Evolutionary conservation across 2,329 filamentous ascomycete species (phyloP).

Genomic region (Exophiala aquamarina): DNA sequence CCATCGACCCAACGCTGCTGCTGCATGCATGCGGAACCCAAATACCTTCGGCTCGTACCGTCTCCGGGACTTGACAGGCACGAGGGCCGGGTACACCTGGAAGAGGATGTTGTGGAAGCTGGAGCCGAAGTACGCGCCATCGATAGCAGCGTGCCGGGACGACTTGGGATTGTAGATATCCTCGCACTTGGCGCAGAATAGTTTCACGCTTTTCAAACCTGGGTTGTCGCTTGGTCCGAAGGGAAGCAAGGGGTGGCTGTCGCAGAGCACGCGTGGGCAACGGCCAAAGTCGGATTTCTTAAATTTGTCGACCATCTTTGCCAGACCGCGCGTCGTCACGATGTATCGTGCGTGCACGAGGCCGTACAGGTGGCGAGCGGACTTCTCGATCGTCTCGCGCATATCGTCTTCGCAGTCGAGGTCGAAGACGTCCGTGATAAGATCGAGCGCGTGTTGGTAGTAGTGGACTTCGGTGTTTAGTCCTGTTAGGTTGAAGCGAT

Average conservation of each 20-base stretch:
- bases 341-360: conserved; percentile 96
- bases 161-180: conserved; percentile 99
- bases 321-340: conserved; percentile 87
- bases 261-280: conserved; percentile 93
- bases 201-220: conserved; percentile 86
- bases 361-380: conserved; percentile 90
- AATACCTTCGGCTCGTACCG: conserved; percentile 89
- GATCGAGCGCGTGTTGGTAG: conserved; percentile 96
- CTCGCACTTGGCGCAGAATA: conserved; percentile 96
- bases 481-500: conserved; percentile 96
- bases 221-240: conserved; percentile 92
- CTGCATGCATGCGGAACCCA: conserved; percentile 92
- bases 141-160: conserved; percentile 88
- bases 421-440: conserved; percentile 97
- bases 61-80: conserved; percentile 80
- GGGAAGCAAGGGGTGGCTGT: conserved; percentile 87
- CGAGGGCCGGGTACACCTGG: conserved; percentile 90
- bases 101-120: conserved; percentile 99
- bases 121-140: conserved; percentile 96
- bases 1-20: conserved; percentile 86
- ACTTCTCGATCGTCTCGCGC: conserved; percentile 97
- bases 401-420: conserved; percentile 98
- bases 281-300: conserved; percentile 98
- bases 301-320: conserved; percentile 99
- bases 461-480: conserved; percentile 97